A percentile compares a stretch with the other conserved stretches of the same genome.
phyloP scores from a whole-genome alignment of 106 monocot species.

The Amphibolis antarctica region DNA sequence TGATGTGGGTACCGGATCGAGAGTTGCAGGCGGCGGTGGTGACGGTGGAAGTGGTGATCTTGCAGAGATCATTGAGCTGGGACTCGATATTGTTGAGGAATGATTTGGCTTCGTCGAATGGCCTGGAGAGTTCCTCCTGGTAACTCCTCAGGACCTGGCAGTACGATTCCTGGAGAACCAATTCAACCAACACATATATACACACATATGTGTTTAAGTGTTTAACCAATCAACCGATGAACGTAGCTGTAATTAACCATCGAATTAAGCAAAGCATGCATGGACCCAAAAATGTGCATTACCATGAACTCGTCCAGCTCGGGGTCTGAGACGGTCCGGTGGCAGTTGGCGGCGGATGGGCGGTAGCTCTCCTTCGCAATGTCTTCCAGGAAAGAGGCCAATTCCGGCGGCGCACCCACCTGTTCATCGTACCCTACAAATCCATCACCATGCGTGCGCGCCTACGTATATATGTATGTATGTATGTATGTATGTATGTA shows the following conservation, averaged over 20 bases:
- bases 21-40: constrained; percentile 1
- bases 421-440: constrained; percentile 17
- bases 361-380: constrained; percentile 26
- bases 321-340: constrained; percentile 63
- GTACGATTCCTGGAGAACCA: constrained; percentile 23
- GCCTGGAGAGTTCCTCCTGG: constrained; percentile 28
- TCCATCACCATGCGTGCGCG: background rate
- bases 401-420: constrained; percentile 95
- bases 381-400: constrained; percentile 63
- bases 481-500: background rate
- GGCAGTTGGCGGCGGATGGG: background rate
- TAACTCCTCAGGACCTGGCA: constrained; percentile 22
- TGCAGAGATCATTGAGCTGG: constrained; percentile 31
- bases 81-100: constrained; percentile 21
- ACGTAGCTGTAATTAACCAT: background rate
- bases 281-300: background rate
- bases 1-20: background rate
- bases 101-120: constrained; percentile 23
- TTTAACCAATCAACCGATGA: background rate
- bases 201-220: too few relatives aligned
- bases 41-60: constrained; percentile 1
- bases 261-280: background rate
- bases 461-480: background rate
- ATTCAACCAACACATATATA: background rate
- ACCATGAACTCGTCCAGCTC: constrained; percentile 99